These are phyloP conservation scores for Nephelium lappaceum DNA, from an alignment of 345 rosid species.

Conservation along the genomic window DNA sequence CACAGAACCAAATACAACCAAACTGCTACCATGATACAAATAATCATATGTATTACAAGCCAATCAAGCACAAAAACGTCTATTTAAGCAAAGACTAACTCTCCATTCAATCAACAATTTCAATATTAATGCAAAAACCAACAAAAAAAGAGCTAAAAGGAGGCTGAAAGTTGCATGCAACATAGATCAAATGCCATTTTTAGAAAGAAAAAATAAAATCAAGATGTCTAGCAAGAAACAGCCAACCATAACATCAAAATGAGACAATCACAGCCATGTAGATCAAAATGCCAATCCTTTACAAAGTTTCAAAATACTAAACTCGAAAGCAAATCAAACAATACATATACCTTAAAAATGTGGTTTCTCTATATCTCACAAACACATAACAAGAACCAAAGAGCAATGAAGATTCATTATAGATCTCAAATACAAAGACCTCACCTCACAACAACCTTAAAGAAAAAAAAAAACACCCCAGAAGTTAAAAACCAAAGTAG, in stretches of 20 bases:
- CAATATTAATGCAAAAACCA: not conserved
- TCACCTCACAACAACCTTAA: conserved; percentile 40
- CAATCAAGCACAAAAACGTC: not conserved
- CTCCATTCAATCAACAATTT: conserved; percentile 3
- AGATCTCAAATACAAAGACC: conserved; percentile 47
- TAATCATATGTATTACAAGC: conserved; percentile 1
- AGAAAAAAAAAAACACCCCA: conserved; percentile 47
- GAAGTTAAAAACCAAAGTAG: conserved; percentile 43
- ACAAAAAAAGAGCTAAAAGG: conserved; percentile 10
- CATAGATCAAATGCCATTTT: conserved; percentile 25
- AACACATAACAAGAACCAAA: conserved; percentile 25
- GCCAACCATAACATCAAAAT: not conserved
- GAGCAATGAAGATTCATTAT: conserved; percentile 29
- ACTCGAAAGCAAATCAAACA: conserved; percentile 15
- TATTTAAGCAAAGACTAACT: not conserved
- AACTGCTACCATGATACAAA: not conserved
- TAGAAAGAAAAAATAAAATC: not conserved
- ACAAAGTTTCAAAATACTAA: conserved; percentile 1
- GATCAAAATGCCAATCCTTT: conserved; percentile 28
- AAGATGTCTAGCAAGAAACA: conserved; percentile 10
- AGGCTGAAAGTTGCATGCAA: conserved; percentile 20
- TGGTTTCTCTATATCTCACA: not conserved
- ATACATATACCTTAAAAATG: conserved; percentile 20
- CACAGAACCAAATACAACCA: conserved; percentile 1
- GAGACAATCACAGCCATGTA: conserved; percentile 19